Base-by-base conservation (phyloP, 1,139 yeast species). In the Insectozyma bohioensis region DNA sequence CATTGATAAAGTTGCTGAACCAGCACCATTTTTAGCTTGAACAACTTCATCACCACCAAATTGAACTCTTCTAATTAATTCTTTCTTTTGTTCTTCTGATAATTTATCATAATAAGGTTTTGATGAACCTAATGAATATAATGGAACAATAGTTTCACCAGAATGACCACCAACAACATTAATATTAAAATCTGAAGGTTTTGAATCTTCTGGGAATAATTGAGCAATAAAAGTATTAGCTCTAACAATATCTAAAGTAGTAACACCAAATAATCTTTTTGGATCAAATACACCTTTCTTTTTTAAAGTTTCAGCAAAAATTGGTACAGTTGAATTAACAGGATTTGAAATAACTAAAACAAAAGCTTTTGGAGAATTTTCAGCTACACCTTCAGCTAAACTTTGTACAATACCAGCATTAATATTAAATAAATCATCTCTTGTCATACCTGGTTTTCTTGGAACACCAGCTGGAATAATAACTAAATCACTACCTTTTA, bases 41-140 rank as follows among this genome's bases (percentile, higher is more conserved):
- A 92, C 97, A 51, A 92, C 97, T 72, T 90, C 97, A 61, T 90
- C 97, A 75, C 97, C 97, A 66, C 97, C 97, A 54, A 88, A 90
- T 72, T 90, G 97, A 58, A 90, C 92, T 73, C 97, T 83, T 77
- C 87, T 78, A 62, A 87, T 78, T 60, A 90, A 76, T 40, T 79
- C 80, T 48, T 86, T 80, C 50, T 79, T 71, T 51, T 75, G 69
- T 44, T 78, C 83, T 30, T 61, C 65, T 34, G 65, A 61, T 51
- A 77, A 65, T 42, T 64, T 52, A 37, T 61, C 59, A 57, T 69
- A 78, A 35, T 61, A 67, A 35, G 68, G 56, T 42, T 81, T 59
- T 46, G 74, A 56, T 42, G 52, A 51, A 45, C 73, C 72, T 37
- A 65, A 41, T 36, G 96, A 86, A 61, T 90, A 72, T 65, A 92